Percentiles rank a stretch among this genome's conserved stretches.
phyloP scores from a whole-genome alignment of 164 flowering plant genomes.

The Euptelea pleiosperma region DNA sequence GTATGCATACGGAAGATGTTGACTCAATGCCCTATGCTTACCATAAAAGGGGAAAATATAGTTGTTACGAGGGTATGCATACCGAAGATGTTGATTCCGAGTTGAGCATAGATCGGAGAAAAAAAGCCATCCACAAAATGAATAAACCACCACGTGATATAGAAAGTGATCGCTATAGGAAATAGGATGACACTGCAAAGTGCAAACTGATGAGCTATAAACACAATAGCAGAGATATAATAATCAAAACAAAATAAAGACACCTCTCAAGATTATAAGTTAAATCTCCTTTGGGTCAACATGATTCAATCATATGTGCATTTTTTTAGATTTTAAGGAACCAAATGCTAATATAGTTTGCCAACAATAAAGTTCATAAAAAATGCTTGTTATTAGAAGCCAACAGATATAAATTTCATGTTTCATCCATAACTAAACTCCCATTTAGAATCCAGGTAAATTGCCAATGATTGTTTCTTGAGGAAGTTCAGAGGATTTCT shows the following conservation, averaged over 20 bases:
- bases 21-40: background rate
- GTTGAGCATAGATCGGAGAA: conserved; percentile 69
- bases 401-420: too few relatives aligned
- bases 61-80: conserved; percentile 10
- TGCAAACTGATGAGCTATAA: background rate
- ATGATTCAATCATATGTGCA: too few relatives aligned
- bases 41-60: background rate
- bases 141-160: conserved; percentile 73
- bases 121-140: conserved; percentile 71
- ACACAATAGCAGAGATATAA: conserved; percentile 1
- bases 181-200: conserved; percentile 65
- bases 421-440: too few relatives aligned
- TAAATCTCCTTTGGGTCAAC: too few relatives aligned
- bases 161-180: conserved; percentile 68
- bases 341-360: too few relatives aligned
- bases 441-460: too few relatives aligned
- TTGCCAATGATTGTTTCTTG: too few relatives aligned
- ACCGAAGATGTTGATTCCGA: conserved; percentile 68
- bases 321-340: too few relatives aligned
- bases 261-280: background rate
- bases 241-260: background rate
- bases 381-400: too few relatives aligned
- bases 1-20: too few relatives aligned
- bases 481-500: too few relatives aligned
- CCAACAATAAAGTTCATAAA: too few relatives aligned